phyloP scores from a whole-genome alignment of 2,329 filamentous ascomycete species.

The Aspergillus pseudoviridinutans region DNA sequence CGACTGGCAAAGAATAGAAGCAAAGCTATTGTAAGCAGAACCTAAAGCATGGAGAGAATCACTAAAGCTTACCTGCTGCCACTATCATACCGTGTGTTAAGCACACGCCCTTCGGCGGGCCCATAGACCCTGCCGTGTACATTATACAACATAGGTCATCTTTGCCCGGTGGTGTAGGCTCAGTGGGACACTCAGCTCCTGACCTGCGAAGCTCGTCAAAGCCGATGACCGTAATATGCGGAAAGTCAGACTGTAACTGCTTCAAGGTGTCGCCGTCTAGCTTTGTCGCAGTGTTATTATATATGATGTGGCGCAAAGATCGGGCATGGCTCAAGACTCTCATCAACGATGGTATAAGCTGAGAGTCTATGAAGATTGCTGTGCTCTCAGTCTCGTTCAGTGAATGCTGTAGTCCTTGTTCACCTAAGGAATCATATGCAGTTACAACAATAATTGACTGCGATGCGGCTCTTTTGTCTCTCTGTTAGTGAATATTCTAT shows the following conservation, averaged over 20 bases:
- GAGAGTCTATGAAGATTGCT: constrained; percentile 82
- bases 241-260: constrained; percentile 50
- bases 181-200: constrained; percentile 62
- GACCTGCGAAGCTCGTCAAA: constrained; percentile 53
- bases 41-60: background rate
- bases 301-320: constrained; percentile 55
- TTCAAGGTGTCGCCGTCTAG: constrained; percentile 51
- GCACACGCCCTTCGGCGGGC: constrained; percentile 81
- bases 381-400: constrained; percentile 74
- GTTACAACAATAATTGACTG: constrained; percentile 92
- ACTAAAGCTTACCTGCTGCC: constrained; percentile 60
- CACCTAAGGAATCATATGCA: constrained; percentile 87
- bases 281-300: constrained; percentile 51
- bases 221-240: constrained; percentile 51
- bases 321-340: constrained; percentile 53
- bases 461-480: constrained; percentile 55
- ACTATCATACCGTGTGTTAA: constrained; percentile 77
- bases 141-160: constrained; percentile 77
- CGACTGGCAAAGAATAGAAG: constrained; percentile 49
- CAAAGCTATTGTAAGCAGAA: constrained; percentile 6
- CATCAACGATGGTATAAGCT: constrained; percentile 62
- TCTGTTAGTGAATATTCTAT: constrained; percentile 15
- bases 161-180: constrained; percentile 66
- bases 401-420: constrained; percentile 79
- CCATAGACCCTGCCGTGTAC: constrained; percentile 85